Evolutionary conservation across 129 eudicot species (phyloP).

Genomic region (Chrysanthemum makinoi): DNA sequence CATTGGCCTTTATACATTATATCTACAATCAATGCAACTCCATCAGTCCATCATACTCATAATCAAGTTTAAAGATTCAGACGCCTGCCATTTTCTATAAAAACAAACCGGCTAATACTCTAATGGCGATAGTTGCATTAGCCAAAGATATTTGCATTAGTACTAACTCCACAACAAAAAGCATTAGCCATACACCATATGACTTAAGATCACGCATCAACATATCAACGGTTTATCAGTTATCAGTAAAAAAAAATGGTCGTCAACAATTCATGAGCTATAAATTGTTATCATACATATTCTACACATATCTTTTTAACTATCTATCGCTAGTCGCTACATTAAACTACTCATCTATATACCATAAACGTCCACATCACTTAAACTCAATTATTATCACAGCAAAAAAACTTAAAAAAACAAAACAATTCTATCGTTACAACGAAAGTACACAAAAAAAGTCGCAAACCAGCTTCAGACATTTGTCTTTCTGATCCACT

Average conservation of each 20-base stretch:
- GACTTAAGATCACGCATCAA: conserved; percentile 3
- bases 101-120: no score
- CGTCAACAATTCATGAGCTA: no score
- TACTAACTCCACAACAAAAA: neutral
- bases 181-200: neutral
- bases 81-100: no score
- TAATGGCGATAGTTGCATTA: no score
- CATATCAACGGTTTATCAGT: conserved; percentile 1
- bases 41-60: no score
- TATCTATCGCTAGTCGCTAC: conserved; percentile 12
- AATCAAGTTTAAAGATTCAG: no score
- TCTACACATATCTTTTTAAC: conserved; percentile 14
- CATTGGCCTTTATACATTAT: no score
- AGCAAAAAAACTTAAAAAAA: conserved; percentile 7
- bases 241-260: no score
- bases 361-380: conserved; percentile 22
- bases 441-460: conserved; percentile 25
- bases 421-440: conserved; percentile 21
- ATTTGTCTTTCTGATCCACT: conserved; percentile 12
- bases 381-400: conserved; percentile 25
- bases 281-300: conserved; percentile 1
- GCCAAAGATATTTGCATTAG: no score
- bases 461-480: conserved; percentile 25
- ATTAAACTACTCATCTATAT: conserved; percentile 31
- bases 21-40: no score